Evolutionary conservation across 2,329 filamentous ascomycete genomes (phyloP), one percentile per base, ranked within the genome.

Genomic region (Fusarium cicatricum): DNA sequence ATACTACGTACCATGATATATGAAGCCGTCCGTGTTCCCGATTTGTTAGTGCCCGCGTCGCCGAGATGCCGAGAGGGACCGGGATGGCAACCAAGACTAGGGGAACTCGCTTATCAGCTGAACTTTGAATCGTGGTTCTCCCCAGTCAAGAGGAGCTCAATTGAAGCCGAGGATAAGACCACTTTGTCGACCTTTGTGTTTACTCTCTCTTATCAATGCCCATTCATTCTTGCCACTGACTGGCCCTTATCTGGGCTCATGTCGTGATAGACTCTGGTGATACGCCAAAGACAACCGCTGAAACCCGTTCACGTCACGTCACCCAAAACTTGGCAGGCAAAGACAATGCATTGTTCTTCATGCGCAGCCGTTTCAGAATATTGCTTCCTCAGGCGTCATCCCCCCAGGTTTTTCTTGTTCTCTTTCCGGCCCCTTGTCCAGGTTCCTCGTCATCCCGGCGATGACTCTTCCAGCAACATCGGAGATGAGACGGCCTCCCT

Each of bases 401-500:
- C 16, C 11, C 36, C 21, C n/a, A n/a, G 7, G 21, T 4, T 23
- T 23, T 23, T 23, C 21, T 23, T 23, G 21, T 23, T 23, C 7
- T 23, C 7, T 4, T 7, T 23, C 21, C 21, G 21, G 21, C 17
- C n/a, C n/a, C n/a, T 17, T 12, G 12, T 48, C 40, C 23, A 9
- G 23, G 23, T 26, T 26, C 9, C 23, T 26, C 5, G 23, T 26
- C 9, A 4, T 26, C 26, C 58, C 46, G 54, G 54, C 56, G 38
- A 62, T 63, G 52, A 57, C 60, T 64, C 57, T 48, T 56, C 32
- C 33, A 48, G 42, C 47, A 41, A 31, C 43, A 58, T 38, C 51
- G 56, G 64, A 65, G 43, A 56, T 55, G 58, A 58, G 21, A 23
- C 21, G 21, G 21, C 21, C 21, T 23, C 40, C n/a, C n/a, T 52